Base-by-base conservation (phyloP, 2,329 filamentous ascomycete species). In the Septoria petroselini region DNA sequence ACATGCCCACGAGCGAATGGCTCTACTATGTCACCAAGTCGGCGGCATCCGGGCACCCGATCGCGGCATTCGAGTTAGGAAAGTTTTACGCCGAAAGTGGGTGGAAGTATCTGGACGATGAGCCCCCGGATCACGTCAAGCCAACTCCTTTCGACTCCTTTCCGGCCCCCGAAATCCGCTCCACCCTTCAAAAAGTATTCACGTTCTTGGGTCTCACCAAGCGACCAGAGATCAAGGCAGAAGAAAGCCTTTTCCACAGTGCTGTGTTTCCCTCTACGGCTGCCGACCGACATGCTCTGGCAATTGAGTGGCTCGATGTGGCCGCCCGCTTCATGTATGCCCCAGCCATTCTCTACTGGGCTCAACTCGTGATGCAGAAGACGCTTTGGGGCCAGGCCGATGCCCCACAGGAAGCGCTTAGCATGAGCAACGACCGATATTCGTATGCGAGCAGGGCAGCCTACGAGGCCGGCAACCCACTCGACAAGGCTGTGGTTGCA, bases 11-110 rank as follows among this genome's bases (percentile, higher is more conserved):
- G 12, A 58, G 58, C 25, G 58, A 64, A 2, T 76, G 73, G 73
- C 59, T 75, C 7, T 67, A 67, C 49, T 68, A 70, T 53, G 70
- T 70, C 44, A 74, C 64, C 27, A 75, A 75, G 63, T 72, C 73
- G 2, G 73, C 73, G 3, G 66, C 68, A 8, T 68, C 68, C 4
- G 67, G 69, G 1, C 66, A 73, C 41, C 49, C 59, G 5, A 65
- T 66, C 45, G 71, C 73, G 7, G 67, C 65, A 21, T 63, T 67
- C 29, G 51, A 65, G 8, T 59, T 76, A 7, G 71, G 60, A 1
- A 52, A 61, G 14, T 75, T 71, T 58, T 75, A 75, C 51, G 57
- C 59, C 9, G 50, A 60, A 31, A 61, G 53, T 31, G 55, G 56
- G 12, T 65, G 64, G 65, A 59, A 58, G 21, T 67, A 66, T 40